These are phyloP conservation scores for Mollisiaceae sp. DNA, from an alignment of 2,329 filamentous ascomycete genomes.

Conservation along the genomic window DNA sequence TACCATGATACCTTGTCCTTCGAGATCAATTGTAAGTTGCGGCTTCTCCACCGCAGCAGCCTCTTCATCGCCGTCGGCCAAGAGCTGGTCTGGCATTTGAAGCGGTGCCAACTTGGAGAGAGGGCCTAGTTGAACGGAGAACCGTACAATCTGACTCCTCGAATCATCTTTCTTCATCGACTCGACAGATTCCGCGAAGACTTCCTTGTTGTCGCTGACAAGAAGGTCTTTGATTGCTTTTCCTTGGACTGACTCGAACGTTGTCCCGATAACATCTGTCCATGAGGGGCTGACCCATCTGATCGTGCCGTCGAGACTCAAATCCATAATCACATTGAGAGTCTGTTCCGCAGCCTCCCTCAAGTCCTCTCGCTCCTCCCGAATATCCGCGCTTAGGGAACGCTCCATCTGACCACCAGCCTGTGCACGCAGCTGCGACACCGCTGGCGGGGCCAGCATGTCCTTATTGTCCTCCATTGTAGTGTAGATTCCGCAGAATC, in stretches of 20 bases:
- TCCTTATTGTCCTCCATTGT: slow-evolving; percentile 35
- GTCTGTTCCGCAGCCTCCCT: slow-evolving; percentile 96
- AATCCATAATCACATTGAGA: slow-evolving; percentile 92
- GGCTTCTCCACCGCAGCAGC: slow-evolving; percentile 46
- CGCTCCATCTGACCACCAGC: slow-evolving; percentile 57
- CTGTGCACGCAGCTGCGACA: slow-evolving; percentile 40
- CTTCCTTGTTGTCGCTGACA: slow-evolving; percentile 74
- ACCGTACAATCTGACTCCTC: slow-evolving; percentile 86
- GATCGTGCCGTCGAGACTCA: slow-evolving; percentile 87
- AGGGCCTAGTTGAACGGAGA: slow-evolving; percentile 73
- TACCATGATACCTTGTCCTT: slow-evolving; percentile 98
- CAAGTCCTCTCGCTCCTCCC: slow-evolving; percentile 90
- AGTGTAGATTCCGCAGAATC: slow-evolving; percentile 36
- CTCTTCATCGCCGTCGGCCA: slow-evolving; percentile 34
- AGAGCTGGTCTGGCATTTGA: slow-evolving; percentile 38
- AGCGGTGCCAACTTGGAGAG: slow-evolving; percentile 66
- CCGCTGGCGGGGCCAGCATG: slow-evolving; percentile 42
- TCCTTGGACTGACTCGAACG: slow-evolving; percentile 73
- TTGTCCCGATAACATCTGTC: slow-evolving; percentile 88
- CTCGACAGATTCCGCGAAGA: slow-evolving; percentile 84
- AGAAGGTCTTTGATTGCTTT: slow-evolving; percentile 81
- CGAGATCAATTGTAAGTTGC: slow-evolving; percentile 71
- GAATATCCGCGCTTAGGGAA: slow-evolving; percentile 84
- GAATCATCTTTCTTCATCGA: slow-evolving; percentile 93
- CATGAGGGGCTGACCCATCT: slow-evolving; percentile 98